Conservation (phyloP, 2,329 filamentous ascomycete genomes). For the Zalaria sp. region DNA sequence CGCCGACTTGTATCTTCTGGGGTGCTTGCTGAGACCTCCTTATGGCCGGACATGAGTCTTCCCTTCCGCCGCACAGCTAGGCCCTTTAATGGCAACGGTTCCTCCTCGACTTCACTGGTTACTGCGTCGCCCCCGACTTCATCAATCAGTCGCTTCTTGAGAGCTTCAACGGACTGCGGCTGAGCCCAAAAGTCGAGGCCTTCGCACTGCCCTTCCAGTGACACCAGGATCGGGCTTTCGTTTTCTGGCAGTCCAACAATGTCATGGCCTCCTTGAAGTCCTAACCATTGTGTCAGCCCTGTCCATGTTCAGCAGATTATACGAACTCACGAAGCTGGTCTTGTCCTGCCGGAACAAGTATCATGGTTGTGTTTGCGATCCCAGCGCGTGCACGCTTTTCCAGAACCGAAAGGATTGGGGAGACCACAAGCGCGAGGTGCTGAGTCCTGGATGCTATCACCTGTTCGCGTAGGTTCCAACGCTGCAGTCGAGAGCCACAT, state of each 20-base stretch:
- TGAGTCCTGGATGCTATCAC: conserved; percentile 14
- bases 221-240: conserved; percentile 9
- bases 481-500: conserved; percentile 1
- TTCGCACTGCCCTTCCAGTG: conserved; percentile 14
- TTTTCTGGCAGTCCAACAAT: conserved; percentile 5
- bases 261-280: conserved; percentile 1
- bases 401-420: conserved; percentile 5
- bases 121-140: conserved; percentile 1
- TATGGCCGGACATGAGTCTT: no score
- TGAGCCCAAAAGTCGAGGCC: conserved; percentile 18
- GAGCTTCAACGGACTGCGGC: conserved; percentile 12
- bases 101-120: no score
- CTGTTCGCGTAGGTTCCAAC: conserved; percentile 15
- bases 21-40: no score
- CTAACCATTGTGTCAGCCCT: conserved; percentile 1
- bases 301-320: background rate
- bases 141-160: conserved; percentile 10
- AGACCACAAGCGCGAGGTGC: conserved; percentile 16
- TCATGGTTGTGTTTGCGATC: conserved; percentile 13
- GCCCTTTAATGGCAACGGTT: no score
- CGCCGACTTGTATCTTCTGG: no score
- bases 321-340: conserved; percentile 8
- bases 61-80: no score
- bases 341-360: conserved; percentile 19
- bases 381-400: conserved; percentile 12